Percentiles rank a stretch among this genome's conserved stretches.
phyloP scores from a whole-genome alignment of 192 early-diverging fungal genomes.

The Gaertneriomyces sp. region DNA sequence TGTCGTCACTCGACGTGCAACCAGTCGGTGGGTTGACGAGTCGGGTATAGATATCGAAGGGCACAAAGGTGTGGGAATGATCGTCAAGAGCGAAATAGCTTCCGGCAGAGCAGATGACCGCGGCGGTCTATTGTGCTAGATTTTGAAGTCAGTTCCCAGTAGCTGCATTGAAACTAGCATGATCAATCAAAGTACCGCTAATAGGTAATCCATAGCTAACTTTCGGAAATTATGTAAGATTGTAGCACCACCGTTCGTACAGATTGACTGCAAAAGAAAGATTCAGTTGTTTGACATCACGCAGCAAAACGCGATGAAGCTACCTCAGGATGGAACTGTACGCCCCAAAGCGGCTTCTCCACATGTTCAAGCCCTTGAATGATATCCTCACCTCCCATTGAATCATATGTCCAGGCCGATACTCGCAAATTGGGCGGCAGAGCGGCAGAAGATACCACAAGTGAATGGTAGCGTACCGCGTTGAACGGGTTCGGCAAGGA shows the following conservation, averaged over 20 bases:
- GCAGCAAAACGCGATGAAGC: background rate
- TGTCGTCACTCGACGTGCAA: background rate
- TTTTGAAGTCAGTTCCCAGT: too few relatives aligned
- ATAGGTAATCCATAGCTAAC: constrained; percentile 30
- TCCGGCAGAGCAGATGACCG: constrained; percentile 1
- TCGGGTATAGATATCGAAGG: background rate
- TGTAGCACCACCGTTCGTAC: constrained; percentile 68
- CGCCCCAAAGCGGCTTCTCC: constrained; percentile 70
- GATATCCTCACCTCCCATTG: constrained; percentile 19
- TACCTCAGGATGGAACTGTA: constrained; percentile 95
- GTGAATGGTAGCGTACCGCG: constrained; percentile 88
- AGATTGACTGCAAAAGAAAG: constrained; percentile 55
- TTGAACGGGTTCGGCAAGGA: constrained; percentile 61
- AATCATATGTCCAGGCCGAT: constrained; percentile 56
- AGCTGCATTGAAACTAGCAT: background rate
- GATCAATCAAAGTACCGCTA: background rate
- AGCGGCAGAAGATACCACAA: constrained; percentile 63
- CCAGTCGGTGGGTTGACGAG: background rate
- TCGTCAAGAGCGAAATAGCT: constrained; percentile 15
- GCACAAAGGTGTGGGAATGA: constrained; percentile 27
- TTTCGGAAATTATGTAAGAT: constrained; percentile 73
- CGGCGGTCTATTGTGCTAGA: background rate
- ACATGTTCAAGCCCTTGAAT: constrained; percentile 82
- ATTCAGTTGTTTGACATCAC: background rate
- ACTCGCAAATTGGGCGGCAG: constrained; percentile 56